These are phyloP conservation scores for Lactuca sativa DNA, from an alignment of 129 eudicot genomes.

Conservation along the genomic window DNA sequence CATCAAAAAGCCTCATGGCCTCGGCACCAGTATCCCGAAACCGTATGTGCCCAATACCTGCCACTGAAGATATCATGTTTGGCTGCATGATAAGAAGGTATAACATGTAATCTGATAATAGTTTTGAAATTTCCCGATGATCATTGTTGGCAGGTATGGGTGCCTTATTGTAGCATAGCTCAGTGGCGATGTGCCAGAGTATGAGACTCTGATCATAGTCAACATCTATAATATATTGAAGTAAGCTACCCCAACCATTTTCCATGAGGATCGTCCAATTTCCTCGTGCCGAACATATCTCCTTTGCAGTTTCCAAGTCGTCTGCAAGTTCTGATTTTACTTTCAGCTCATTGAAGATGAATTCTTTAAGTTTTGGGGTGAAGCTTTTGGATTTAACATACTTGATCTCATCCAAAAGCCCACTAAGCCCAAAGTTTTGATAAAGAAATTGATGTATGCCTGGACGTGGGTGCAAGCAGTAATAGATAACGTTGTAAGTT, in stretches of 20 bases:
- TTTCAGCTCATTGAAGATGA: slow-evolving; percentile 48
- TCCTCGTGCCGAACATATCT: slow-evolving; percentile 53
- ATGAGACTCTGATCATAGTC: slow-evolving; percentile 57
- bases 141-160: neutral
- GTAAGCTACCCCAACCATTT: slow-evolving; percentile 27
- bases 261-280: slow-evolving; percentile 49
- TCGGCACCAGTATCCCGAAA: slow-evolving; percentile 60
- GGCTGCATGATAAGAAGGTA: slow-evolving; percentile 70
- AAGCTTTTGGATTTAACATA: slow-evolving; percentile 25
- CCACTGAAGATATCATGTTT: slow-evolving; percentile 57
- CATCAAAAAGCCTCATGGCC: slow-evolving; percentile 38
- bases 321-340: slow-evolving; percentile 54
- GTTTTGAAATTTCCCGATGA: slow-evolving; percentile 31
- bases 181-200: slow-evolving; percentile 68
- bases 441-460: neutral
- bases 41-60: slow-evolving; percentile 64
- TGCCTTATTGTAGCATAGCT: slow-evolving; percentile 41
- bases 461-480: slow-evolving; percentile 33
- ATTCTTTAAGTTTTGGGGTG: slow-evolving; percentile 20
- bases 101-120: slow-evolving; percentile 61
- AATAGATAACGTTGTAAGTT: slow-evolving; percentile 42
- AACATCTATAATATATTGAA: slow-evolving; percentile 23
- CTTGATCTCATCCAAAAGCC: slow-evolving; percentile 27
- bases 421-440: slow-evolving; percentile 22
- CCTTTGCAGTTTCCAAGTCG: slow-evolving; percentile 53